Evolutionary conservation across 306 rosid genomes (phyloP).

Genomic region (Medicago lupulina): DNA sequence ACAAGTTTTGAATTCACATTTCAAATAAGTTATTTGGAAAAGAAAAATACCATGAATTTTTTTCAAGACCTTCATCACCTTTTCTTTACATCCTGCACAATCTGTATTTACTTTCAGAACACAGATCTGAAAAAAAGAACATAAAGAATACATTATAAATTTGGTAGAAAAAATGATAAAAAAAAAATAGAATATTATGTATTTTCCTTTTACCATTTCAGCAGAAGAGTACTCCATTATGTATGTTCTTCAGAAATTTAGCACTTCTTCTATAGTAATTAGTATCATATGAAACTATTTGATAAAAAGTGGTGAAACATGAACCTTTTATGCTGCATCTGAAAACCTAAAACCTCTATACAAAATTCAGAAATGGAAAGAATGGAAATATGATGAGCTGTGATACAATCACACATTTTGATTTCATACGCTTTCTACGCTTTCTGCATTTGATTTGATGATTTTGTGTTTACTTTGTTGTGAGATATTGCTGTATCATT

Average conservation of each 20-base stretch:
- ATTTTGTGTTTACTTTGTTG: not conserved
- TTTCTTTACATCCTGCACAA: slow-evolving; percentile 51
- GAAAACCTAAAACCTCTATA: not conserved
- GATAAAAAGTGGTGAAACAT: not conserved
- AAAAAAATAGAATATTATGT: not conserved
- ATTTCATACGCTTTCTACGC: not conserved
- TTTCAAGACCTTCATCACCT: slow-evolving; percentile 46
- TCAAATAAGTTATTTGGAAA: not conserved
- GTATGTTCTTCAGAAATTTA: not conserved
- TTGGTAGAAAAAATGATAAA: not conserved
- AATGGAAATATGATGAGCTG: not conserved
- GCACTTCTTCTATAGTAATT: not conserved
- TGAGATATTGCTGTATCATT: not conserved
- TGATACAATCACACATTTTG: not conserved
- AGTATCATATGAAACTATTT: no score
- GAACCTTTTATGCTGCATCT: not conserved
- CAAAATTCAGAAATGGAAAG: not conserved
- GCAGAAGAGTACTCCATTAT: slow-evolving; percentile 52
- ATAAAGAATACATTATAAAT: not conserved
- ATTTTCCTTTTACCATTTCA: slow-evolving; percentile 49
- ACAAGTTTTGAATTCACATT: not conserved
- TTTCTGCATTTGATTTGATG: not conserved
- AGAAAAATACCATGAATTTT: slow-evolving; percentile 46
- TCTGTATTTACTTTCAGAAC: slow-evolving; percentile 45
- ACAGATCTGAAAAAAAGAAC: slow-evolving; percentile 46